Percentiles rank a stretch among this genome's conserved stretches.
Evolutionary conservation across 2,329 filamentous ascomycete genomes (phyloP).

Genomic region (Fusarium hostae): DNA sequence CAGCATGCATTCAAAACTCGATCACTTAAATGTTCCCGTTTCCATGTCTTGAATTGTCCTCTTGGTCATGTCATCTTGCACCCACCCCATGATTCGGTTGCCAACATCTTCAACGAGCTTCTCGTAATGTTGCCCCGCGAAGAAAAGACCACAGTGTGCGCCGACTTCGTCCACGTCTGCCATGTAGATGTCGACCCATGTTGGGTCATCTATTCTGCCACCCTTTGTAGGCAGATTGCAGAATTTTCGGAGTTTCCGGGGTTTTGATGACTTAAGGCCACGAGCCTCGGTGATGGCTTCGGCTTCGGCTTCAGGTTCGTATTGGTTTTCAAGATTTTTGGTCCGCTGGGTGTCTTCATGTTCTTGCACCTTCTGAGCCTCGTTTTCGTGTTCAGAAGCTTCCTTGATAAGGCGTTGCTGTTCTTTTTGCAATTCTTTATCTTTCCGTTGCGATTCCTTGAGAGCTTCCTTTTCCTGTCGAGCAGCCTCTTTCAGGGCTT

Average conservation of each 20-base stretch:
- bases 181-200: conserved; percentile 86
- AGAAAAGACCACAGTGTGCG: conserved; percentile 86
- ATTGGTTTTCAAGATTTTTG: background rate
- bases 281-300: conserved; percentile 20
- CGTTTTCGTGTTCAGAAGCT: conserved; percentile 19
- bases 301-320: conserved; percentile 1
- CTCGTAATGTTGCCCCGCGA: conserved; percentile 78
- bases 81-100: conserved; percentile 74
- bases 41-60: conserved; percentile 50
- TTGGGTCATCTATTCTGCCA: conserved; percentile 69
- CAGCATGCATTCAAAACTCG: background rate
- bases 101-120: conserved; percentile 80
- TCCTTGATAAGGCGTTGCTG: conserved; percentile 26
- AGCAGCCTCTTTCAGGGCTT: conserved; percentile 43
- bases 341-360: conserved; percentile 1
- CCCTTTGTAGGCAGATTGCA: conserved; percentile 74
- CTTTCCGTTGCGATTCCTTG: conserved; percentile 45
- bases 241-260: conserved; percentile 76
- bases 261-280: conserved; percentile 42
- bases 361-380: conserved; percentile 22
- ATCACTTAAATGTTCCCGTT: background rate
- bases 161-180: conserved; percentile 84
- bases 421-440: conserved; percentile 43
- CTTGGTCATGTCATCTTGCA: conserved; percentile 68
- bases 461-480: conserved; percentile 47